Evolutionary conservation across 345 rosid genomes (phyloP), one percentile per base, ranked within the genome.

Genomic region (Salix dunnii): DNA sequence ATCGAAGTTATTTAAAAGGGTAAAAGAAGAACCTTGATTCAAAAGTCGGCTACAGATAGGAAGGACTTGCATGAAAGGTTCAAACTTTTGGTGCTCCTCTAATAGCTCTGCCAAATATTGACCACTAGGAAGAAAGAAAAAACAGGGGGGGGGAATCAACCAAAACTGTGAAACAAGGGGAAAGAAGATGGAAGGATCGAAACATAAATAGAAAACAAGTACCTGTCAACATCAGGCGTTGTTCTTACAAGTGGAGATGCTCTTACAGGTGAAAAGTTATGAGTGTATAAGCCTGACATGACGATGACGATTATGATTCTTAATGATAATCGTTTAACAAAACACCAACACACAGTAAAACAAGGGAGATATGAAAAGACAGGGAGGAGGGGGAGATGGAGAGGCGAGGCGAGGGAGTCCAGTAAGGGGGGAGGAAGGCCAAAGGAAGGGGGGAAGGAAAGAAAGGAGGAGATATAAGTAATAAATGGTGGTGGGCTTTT

Each of bases 1-100:
- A 40, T 68, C 51, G 35, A 75, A 31, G 35, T 25, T 36, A 48
- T 60, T 71, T 18, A 28, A 18, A 12, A 58, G 36, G 48, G 40
- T 5, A 16, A 78, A 61, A 68, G 21, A 88, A 76, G 68, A 30
- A 92, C 98, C 98, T 91, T 94, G 98, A 86, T 87, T 90, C 78
- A 94, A 77, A 74, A 94, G 91, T 30, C 97, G 89, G 89, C 90
- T 88, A 78, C 98, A 91, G 72, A 87, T 89, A 55, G 97, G 98
- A 67, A 94, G 94, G 64, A 94, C 94, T 78, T 88, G 94, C 84
- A 87, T 84, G 86, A 94, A 94, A 83, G 98, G 98, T 76, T 91
- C 95, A 78, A 94, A 89, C 93, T 94, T 94, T 65, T 92, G 95
- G 84, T 89, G 94, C 86, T 94, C 98, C 43, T 91, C 94, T 61